A percentile compares a stretch with the other conserved stretches of the same genome.
Evolutionary conservation across 371 early-diverging fungal species (phyloP).

Genomic region (Rhizomucor pusillus): DNA sequence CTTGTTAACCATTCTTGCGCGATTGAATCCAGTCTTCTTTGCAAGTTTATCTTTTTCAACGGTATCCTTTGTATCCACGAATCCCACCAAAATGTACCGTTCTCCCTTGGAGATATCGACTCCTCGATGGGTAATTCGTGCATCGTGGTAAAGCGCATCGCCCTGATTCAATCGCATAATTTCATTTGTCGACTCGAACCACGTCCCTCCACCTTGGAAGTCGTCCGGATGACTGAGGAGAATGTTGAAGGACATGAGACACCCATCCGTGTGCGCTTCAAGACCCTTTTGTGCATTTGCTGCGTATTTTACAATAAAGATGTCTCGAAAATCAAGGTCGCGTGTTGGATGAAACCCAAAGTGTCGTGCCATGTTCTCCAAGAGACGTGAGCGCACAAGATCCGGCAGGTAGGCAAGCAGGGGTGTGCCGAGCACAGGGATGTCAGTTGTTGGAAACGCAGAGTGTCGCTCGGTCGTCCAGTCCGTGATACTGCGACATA

Average conservation of each 20-base stretch:
- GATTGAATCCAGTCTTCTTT: too few relatives aligned
- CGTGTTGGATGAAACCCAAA: conserved; percentile 31
- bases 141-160: conserved; percentile 53
- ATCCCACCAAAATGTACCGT: conserved; percentile 53
- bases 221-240: conserved; percentile 48
- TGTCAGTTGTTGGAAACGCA: conserved; percentile 54
- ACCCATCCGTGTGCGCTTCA: conserved; percentile 56
- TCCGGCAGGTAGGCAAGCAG: conserved; percentile 11
- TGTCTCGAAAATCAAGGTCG: conserved; percentile 53
- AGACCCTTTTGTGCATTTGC: conserved; percentile 46
- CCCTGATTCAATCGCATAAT: conserved; percentile 38
- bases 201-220: conserved; percentile 65
- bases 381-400: conserved; percentile 24
- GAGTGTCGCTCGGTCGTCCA: conserved; percentile 55
- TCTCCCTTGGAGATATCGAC: conserved; percentile 43
- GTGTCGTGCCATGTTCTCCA: conserved; percentile 17
- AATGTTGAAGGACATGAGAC: conserved; percentile 56
- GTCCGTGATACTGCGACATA: conserved; percentile 6
- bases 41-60: conserved; percentile 22
- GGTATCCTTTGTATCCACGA: conserved; percentile 56
- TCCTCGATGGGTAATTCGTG: conserved; percentile 48
- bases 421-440: conserved; percentile 30
- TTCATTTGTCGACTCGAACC: conserved; percentile 31
- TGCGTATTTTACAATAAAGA: conserved; percentile 55
- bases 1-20: too few relatives aligned